Base-by-base conservation (phyloP, 169 alveolate species). In the Toxoplasma gondii region DNA sequence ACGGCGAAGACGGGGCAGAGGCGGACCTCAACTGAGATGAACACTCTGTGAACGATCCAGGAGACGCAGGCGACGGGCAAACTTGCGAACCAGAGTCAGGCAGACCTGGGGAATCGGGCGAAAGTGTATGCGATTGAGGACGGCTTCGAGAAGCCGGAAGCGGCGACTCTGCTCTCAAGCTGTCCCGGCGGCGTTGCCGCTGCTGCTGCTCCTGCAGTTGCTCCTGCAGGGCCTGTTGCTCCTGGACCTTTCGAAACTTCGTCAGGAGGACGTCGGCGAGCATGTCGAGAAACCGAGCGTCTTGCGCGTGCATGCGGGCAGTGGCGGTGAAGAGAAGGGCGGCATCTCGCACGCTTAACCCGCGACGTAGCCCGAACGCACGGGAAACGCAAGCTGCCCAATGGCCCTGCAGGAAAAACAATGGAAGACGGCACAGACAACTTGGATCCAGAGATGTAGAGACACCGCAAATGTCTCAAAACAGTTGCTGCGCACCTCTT, bases 241-340 rank as follows among this genome's bases (percentile, higher is more conserved):
- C 67, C 7, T 36, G 90, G 38, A 67, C 90, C 64, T 31, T 38
- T 31, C 27, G 90, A 38, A 82, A 38, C 24, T 82, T 38, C 4
- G 90, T 67, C 22, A 82, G 69, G n/a, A 82, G 31, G 38, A 82
- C 90, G 64, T 17, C 64, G 17, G 90, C 34, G 38, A 82, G 90
- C 90, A 82, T 82, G 41, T 82, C 67, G 41, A 82, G 90, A 22
- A 82, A 43, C 67, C 41, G n/a, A 31, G n/a, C 90, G 64, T 82
- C 67, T 31, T 82, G 90, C 39, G n/a, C 41, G 44, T 36, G n/a
- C 90, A 82, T 82, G 16, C 64, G 54, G 34, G 90, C 64, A 2
- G 69, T 19, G 39, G 90, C 90, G 22, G 90, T 1, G 24, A 82
- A 82, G 16, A 82, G 90, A 5, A 82, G 41, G 38, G 90, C 90